These are phyloP conservation scores for Eragrostis tef DNA, from an alignment of 202 grass and related monocot genomes.

Conservation along the genomic window DNA sequence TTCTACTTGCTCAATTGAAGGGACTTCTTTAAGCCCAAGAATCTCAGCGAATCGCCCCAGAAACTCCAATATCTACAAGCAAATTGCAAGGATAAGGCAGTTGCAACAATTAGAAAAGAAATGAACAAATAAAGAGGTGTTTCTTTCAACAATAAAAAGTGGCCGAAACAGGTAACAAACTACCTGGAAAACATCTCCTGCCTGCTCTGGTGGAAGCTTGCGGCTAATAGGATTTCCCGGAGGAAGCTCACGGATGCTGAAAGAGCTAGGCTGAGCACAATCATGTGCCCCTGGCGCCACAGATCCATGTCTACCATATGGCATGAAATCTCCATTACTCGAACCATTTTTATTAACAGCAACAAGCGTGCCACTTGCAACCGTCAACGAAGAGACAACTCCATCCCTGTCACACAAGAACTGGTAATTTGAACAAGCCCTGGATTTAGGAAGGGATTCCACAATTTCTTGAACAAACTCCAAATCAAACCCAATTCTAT, in stretches of 20 bases:
- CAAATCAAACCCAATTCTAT: conserved; percentile 84
- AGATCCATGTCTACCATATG: conserved; percentile 58
- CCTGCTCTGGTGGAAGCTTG: conserved; percentile 80
- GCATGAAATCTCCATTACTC: conserved; percentile 47
- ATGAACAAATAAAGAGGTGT: conserved; percentile 35
- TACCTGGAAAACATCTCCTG: conserved; percentile 96
- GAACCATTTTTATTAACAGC: conserved; percentile 63
- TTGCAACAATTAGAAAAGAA: conserved; percentile 49
- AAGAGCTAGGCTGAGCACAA: conserved; percentile 50
- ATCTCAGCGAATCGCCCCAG: conserved; percentile 78
- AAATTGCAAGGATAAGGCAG: conserved; percentile 26
- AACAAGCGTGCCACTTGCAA: conserved; percentile 73
- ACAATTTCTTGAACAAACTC: conserved; percentile 96
- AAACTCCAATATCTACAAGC: conserved; percentile 90
- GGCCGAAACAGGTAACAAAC: conserved; percentile 40
- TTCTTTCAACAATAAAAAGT: conserved; percentile 43
- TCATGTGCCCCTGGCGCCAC: conserved; percentile 41
- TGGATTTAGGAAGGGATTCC: conserved; percentile 83
- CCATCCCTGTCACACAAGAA: conserved; percentile 70
- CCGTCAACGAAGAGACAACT: conserved; percentile 64
- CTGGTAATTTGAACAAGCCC: conserved; percentile 66
- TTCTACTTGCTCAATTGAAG: conserved; percentile 87
- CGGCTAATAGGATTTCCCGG: conserved; percentile 66
- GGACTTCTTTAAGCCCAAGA: conserved; percentile 76
- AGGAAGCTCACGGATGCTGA: conserved; percentile 61